Evolutionary conservation across 1,284 basidiomycete genomes (phyloP), one percentile per base, ranked within the genome.

Genomic region (Ceratobasidium sp.): DNA sequence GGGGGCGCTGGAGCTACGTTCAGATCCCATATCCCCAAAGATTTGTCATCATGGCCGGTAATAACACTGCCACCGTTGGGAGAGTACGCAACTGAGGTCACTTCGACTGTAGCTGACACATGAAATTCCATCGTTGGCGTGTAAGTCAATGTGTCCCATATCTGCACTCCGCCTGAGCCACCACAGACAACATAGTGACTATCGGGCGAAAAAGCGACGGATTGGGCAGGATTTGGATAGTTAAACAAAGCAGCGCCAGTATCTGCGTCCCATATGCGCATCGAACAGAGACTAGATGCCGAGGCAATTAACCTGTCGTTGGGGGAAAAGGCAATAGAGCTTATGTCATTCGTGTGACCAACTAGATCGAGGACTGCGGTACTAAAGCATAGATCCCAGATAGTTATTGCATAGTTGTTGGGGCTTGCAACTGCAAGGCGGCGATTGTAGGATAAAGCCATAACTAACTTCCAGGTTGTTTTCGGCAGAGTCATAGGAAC

Each of bases 401-500:
- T 11, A 41, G 36, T 27, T 22, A 65, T 31, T 15, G 7, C 6
- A 1, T 17, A 4, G 33, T 65, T 29, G 6, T 22, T 1, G 50
- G 63, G 51, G 27, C 47, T 17, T 29, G 63, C 36, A 1, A 24
- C 47, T 19, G 50, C 31, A n/a, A 2, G 36, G 4, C 27, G 19
- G n/a, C 29, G 29, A 17, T 65, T 31, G n/a, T 14, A 48, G 14
- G 63, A 65, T 45, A 64, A 47, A 27, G 45, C 62, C 29, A 64
- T 9, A 1, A 5, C 24, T 9, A 6, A 2, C 0, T 15, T 29
- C 31, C 4, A 5, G 1, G 24, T 9, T 56, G 54, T 56, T 22
- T 8, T 29, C 1, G 8, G 24, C 27, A 9, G 31, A 14, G 4
- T 56, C 31, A 7, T 1, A 31, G n/a, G 27, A 8, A 17, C 54